Evolutionary conservation across 805 yeast species (phyloP).

Genomic region (Wickerhamomyces chaumierensis): DNA sequence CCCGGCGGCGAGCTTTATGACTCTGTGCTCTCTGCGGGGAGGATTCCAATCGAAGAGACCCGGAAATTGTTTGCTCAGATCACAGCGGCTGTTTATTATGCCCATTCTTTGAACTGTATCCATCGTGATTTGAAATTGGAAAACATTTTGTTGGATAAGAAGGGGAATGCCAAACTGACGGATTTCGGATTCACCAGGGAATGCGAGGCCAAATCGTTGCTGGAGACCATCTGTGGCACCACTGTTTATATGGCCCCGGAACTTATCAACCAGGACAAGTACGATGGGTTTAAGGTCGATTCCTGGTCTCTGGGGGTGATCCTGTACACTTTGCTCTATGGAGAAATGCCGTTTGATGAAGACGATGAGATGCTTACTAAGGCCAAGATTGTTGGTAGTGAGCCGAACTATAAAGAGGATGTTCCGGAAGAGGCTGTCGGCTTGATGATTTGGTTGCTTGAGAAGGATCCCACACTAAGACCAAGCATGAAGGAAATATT

Average conservation of each 20-base stretch:
- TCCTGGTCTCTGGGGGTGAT: conserved; percentile 91
- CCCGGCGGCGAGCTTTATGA: conserved; percentile 71
- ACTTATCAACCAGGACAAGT: conserved; percentile 52
- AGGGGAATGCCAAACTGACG: conserved; percentile 58
- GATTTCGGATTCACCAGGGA: conserved; percentile 95
- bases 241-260: conserved; percentile 97
- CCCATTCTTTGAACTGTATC: conserved; percentile 66
- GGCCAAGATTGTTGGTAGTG: conserved; percentile 47
- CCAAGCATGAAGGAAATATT: conserved; percentile 46
- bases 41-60: conserved; percentile 40
- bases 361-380: conserved; percentile 56
- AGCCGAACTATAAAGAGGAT: conserved; percentile 44
- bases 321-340: conserved; percentile 71
- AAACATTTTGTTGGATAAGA: conserved; percentile 52
- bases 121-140: conserved; percentile 83
- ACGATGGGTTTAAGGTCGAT: conserved; percentile 74
- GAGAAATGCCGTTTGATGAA: conserved; percentile 88
- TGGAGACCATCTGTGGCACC: conserved; percentile 89
- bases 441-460: conserved; percentile 42
- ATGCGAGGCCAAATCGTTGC: conserved; percentile 37
- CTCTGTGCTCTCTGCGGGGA: conserved; percentile 40
- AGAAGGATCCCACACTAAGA: conserved; percentile 55
- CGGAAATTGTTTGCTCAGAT: conserved; percentile 51
- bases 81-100: conserved; percentile 46
- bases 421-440: conserved; percentile 38